A percentile compares a stretch with the other conserved stretches of the same genome.
Evolutionary conservation across 2,329 filamentous ascomycete species (phyloP).

Genomic region (Diaporthe sp.): DNA sequence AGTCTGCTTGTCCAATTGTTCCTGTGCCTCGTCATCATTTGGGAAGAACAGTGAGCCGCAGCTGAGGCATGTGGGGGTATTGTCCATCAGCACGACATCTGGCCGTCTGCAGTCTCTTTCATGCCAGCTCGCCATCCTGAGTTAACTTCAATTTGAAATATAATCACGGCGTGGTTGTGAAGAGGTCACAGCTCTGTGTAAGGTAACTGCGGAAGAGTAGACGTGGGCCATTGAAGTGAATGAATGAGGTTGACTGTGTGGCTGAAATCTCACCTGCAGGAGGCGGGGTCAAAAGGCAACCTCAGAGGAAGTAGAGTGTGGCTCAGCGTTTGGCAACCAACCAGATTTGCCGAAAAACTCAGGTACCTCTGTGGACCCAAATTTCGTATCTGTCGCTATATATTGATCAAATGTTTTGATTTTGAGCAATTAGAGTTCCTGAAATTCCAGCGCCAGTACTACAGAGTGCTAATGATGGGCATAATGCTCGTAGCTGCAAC

Average conservation of each 20-base stretch:
- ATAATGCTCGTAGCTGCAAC: too few species aligned
- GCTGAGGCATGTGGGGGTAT: background rate
- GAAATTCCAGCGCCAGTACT: too few species aligned
- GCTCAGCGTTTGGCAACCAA: background rate
- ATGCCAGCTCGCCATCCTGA: background rate
- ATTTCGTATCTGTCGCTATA: too few species aligned
- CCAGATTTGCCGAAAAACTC: background rate
- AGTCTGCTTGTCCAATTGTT: background rate
- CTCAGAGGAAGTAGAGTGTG: background rate
- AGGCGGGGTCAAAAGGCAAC: background rate
- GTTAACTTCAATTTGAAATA: background rate
- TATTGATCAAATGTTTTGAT: rapidly evolving
- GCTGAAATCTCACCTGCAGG: background rate
- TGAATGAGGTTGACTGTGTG: background rate
- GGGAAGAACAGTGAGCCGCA: background rate
- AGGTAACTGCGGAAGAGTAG: background rate
- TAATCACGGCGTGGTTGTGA: background rate
- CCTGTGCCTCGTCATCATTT: background rate
- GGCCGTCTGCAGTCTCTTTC: slow-evolving; percentile 4
- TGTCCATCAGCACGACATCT: slow-evolving; percentile 4
- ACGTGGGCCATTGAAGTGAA: background rate
- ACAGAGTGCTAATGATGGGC: too few species aligned
- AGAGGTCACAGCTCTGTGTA: background rate
- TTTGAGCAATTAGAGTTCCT: too few species aligned
- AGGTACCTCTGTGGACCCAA: too few species aligned